phyloP scores from a whole-genome alignment of 139 green algal genomes.

The Diplosphaera chodatii region DNA sequence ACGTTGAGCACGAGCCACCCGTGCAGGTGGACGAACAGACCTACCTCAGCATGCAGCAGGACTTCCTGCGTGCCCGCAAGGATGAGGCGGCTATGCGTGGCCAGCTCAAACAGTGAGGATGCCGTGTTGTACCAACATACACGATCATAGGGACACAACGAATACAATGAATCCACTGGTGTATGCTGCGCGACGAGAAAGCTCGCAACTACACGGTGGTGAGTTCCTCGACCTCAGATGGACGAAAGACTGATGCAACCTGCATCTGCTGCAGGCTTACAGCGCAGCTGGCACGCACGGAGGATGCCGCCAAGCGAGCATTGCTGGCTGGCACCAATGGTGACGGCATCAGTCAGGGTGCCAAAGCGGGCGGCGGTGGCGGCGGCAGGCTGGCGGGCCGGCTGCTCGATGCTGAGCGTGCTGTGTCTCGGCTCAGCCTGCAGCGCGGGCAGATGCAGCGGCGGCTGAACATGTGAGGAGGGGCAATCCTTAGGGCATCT shows the following conservation, averaged over 20 bases:
- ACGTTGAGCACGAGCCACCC: too few relatives aligned
- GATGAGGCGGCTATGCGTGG: background rate
- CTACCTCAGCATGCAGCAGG: constrained; percentile 27
- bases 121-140: too few relatives aligned
- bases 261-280: constrained; percentile 63
- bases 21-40: constrained; percentile 22
- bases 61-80: constrained; percentile 19
- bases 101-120: background rate
- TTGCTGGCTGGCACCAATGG: constrained; percentile 42
- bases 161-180: too few relatives aligned
- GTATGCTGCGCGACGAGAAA: too few relatives aligned
- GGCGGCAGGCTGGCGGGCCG: constrained; percentile 46
- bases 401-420: constrained; percentile 53
- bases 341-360: background rate
- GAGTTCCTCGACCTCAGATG: too few relatives aligned
- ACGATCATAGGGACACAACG: too few relatives aligned
- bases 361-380: background rate
- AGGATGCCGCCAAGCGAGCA: constrained; percentile 67
- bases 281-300: constrained; percentile 63
- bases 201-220: too few relatives aligned
- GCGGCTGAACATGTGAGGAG: constrained; percentile 10
- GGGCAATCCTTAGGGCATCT: background rate
- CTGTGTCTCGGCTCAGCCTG: constrained; percentile 35
- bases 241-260: too few relatives aligned
- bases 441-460: constrained; percentile 43